These are phyloP conservation scores for Globisporangium alternatum DNA, from an alignment of 352 stramenopile species.

Conservation along the genomic window DNA sequence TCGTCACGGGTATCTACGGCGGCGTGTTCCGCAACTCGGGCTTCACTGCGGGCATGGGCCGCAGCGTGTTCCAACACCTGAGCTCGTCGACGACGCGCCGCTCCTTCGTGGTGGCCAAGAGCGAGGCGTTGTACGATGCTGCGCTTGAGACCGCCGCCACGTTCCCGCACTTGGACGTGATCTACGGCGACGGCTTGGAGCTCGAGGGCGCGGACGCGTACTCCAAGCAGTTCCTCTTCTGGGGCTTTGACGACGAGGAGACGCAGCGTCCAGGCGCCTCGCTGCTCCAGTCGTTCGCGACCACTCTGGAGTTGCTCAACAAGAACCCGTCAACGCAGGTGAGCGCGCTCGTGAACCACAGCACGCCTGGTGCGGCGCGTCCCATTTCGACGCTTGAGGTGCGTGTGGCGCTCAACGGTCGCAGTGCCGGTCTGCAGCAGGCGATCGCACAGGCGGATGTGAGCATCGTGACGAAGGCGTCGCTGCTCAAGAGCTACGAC, in stretches of 20 bases:
- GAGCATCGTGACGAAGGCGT: slow-evolving; percentile 44
- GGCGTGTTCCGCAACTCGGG: slow-evolving; percentile 57
- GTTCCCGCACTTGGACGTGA: slow-evolving; percentile 58
- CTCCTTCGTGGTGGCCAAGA: slow-evolving; percentile 84
- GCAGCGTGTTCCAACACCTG: slow-evolving; percentile 63
- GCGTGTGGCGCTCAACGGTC: slow-evolving; percentile 43
- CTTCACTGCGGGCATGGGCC: slow-evolving; percentile 71
- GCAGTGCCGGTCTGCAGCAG: slow-evolving; percentile 33
- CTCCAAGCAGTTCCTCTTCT: slow-evolving; percentile 90
- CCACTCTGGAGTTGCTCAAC: slow-evolving; percentile 50
- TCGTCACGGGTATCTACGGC: slow-evolving; percentile 68
- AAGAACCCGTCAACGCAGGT: slow-evolving; percentile 66
- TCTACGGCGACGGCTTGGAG: slow-evolving; percentile 47
- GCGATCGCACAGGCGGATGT: slow-evolving; percentile 57
- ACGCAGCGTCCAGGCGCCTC: slow-evolving; percentile 26
- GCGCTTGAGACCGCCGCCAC: slow-evolving; percentile 36
- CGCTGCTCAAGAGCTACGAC: slow-evolving; percentile 52
- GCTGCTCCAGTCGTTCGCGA: slow-evolving; percentile 32
- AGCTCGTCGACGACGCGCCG: slow-evolving; percentile 34
- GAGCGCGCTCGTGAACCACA: slow-evolving; percentile 58
- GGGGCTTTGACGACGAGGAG: slow-evolving; percentile 77
- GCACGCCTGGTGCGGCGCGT: slow-evolving; percentile 20
- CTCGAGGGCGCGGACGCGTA: slow-evolving; percentile 40
- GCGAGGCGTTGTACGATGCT: slow-evolving; percentile 53
- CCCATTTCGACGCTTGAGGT: slow-evolving; percentile 57